Base-by-base conservation (phyloP, 202 grass and related monocot genomes). In the Dendrocalamus latiflorus region DNA sequence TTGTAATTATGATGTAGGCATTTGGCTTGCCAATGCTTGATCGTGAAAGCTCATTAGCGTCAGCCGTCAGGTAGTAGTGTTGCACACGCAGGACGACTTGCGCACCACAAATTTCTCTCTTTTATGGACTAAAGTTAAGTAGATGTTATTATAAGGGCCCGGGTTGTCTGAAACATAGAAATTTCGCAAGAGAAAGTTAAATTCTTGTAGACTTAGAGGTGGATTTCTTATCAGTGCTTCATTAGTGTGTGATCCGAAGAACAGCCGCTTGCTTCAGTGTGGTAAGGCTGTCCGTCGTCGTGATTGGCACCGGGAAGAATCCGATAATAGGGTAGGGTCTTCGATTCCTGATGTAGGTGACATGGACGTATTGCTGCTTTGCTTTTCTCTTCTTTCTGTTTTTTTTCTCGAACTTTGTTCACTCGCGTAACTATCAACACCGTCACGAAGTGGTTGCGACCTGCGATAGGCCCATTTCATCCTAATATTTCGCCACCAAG, bases 1-100 rank as follows among this genome's bases (percentile, higher is more conserved):
- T 36, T 70, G 74, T 77, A 60, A 85, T 78, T 78, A 70, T 70
- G 28, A 2, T 41, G n/a, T 43, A 10, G 51, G 53, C 43, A 85
- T 49, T 76, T 14, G 39, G 53, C 38, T 54, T 50, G 56, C 53
- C 34, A 25, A 60, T 60, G 64, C 18, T 17, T 84, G 74, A 78
- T 30, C 9, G 6, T 21, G 65, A 71, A 14, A 85, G 53, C 41
- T 84, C 62, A 9, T 63, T 47, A 33, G 11, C 13, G 21, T 30
- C 30, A 30, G 30, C 6, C 13, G 21, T 30, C 30, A 30, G 30
- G 30, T 30, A 60, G 54, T 16, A 41, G 33, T 24, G 34, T 50
- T 30, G 21, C 8, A 47, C 18, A 41, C 16, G 45, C 45, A 48
- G 45, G 45, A 48, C 45, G 42, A 43, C 42, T 48, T 16, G 45